Evolutionary conservation across 495 filamentous ascomycete species (phyloP), one percentile per base, ranked within the genome.

Genomic region (Penicillium riverlandense): DNA sequence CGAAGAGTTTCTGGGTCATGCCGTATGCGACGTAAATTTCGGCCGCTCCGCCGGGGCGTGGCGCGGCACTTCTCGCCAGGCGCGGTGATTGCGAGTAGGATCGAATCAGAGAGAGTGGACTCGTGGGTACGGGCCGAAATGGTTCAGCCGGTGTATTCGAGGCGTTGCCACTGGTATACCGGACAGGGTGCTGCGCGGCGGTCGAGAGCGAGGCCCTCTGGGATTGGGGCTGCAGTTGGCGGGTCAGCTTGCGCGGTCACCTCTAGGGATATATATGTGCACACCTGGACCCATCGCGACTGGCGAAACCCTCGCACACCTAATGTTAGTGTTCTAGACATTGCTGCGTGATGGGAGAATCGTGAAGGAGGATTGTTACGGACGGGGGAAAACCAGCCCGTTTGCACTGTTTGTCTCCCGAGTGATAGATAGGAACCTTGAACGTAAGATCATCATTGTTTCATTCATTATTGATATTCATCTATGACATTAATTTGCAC

Each of bases 21-120:
- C 78, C 79, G 54, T 86, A 88, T 11, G 86, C 85, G 29, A 84
- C 70, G 57, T 92, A 94, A 2, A 80, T 83, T 46, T 86, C 81
- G 9, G 76, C 75, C 0, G 76, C 59, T 5, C 55, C 66, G 11
- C 65, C 65, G 11, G 66, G 60, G 9, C 57, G 54, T 2, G 60
- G 58, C 29, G 51, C 47, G 2, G 65, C 54, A 63, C 58, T 49
- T 35, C 54, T 61, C 13, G 62, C 57, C 44, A 68, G 45, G 43
- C 60, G 50, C 28, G 44, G 32, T 27, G 48, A 42, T 31, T 47
- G 38, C 7, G 49, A 47, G 29, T 52, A 52, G 13, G 39, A 49
- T 28, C 44, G 29, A 14, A 29, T 28, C 29, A 15, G 31, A 8
- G 15, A n/a, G 31, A 7, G 32, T 15, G 35, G 35, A 31, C 32